Percentiles rank a stretch among this genome's conserved stretches.
phyloP scores from a whole-genome alignment of 345 rosid genomes.

The Rhodamnia rubescens region DNA sequence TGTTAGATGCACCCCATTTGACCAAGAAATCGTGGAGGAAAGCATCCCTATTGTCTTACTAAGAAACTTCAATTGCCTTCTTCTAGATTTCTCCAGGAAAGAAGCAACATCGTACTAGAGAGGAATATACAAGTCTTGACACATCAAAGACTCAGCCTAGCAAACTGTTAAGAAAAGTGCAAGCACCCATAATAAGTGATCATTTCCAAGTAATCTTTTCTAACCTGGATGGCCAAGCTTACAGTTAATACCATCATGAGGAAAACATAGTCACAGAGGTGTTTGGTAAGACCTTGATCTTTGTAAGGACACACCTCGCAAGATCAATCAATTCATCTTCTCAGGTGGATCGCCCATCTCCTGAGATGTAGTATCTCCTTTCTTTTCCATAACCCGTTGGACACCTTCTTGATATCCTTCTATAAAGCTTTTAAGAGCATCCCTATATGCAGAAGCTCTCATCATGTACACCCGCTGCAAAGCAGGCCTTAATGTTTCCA shows the following conservation, averaged over 20 bases:
- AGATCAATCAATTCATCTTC: slow-evolving; percentile 10
- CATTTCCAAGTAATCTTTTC: neutral
- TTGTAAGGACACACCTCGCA: neutral
- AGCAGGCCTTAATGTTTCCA: slow-evolving; percentile 84
- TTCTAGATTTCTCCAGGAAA: neutral
- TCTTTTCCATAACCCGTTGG: slow-evolving; percentile 54
- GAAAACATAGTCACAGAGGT: neutral
- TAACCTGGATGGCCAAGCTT: neutral
- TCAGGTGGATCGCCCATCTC: slow-evolving; percentile 10
- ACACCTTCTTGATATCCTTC: slow-evolving; percentile 78
- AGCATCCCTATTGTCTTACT: neutral
- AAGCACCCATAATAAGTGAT: neutral
- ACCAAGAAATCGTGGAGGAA: neutral
- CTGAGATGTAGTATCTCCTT: slow-evolving; percentile 27
- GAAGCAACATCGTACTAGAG: neutral
- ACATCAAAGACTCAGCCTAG: neutral
- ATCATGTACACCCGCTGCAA: slow-evolving; percentile 87
- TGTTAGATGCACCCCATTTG: neutral
- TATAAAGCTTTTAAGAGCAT: slow-evolving; percentile 62
- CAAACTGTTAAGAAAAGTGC: neutral
- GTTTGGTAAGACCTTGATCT: neutral
- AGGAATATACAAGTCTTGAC: neutral
- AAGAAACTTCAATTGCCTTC: neutral
- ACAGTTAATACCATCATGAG: neutral
- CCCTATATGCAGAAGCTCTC: slow-evolving; percentile 73